Evolutionary conservation across 2,329 filamentous ascomycete species (phyloP).

Genomic region (Pyricularia grisea): DNA sequence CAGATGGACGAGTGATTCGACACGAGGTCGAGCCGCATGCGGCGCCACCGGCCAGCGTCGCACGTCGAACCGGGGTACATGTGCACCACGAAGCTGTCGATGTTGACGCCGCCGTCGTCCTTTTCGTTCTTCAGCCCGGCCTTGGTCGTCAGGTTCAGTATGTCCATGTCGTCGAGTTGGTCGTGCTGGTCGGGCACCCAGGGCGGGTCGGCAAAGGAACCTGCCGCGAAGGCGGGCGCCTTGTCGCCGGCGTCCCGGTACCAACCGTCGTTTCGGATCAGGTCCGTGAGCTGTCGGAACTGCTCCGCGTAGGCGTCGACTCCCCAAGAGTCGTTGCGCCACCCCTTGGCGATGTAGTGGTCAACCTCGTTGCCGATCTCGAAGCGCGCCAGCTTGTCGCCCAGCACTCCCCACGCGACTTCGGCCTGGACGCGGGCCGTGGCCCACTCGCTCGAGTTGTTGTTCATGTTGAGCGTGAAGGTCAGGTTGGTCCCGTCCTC

Average conservation of each 20-base stretch:
- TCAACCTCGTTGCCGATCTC: constrained; percentile 27
- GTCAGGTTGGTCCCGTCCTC: constrained; percentile 6
- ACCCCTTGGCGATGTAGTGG: constrained; percentile 23
- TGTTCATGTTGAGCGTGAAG: constrained; percentile 13
- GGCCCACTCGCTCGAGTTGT: constrained; percentile 4
- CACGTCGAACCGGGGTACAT: constrained; percentile 6
- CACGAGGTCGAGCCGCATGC: constrained; percentile 26
- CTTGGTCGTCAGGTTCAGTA: constrained; percentile 20
- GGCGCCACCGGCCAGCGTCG: constrained; percentile 16
- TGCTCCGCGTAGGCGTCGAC: constrained; percentile 17
- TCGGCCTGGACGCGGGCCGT: constrained; percentile 14
- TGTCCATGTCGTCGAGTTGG: constrained; percentile 23
- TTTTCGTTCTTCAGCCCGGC: constrained; percentile 7
- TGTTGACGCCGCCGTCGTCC: constrained; percentile 17
- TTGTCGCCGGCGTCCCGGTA: constrained; percentile 13
- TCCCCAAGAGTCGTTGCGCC: constrained; percentile 14
- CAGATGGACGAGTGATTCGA: constrained; percentile 19
- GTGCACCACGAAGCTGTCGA: constrained; percentile 11
- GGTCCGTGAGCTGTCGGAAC: constrained; percentile 21
- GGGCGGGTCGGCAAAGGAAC: constrained; percentile 24
- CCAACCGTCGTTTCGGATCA: constrained; percentile 20
- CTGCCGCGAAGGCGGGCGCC: constrained; percentile 21
- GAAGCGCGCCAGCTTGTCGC: constrained; percentile 17
- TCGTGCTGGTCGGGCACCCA: constrained; percentile 26
- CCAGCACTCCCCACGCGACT: constrained; percentile 15